Evolutionary conservation across 2,329 filamentous ascomycete genomes (phyloP).

Genomic region (Neonectria faginata): DNA sequence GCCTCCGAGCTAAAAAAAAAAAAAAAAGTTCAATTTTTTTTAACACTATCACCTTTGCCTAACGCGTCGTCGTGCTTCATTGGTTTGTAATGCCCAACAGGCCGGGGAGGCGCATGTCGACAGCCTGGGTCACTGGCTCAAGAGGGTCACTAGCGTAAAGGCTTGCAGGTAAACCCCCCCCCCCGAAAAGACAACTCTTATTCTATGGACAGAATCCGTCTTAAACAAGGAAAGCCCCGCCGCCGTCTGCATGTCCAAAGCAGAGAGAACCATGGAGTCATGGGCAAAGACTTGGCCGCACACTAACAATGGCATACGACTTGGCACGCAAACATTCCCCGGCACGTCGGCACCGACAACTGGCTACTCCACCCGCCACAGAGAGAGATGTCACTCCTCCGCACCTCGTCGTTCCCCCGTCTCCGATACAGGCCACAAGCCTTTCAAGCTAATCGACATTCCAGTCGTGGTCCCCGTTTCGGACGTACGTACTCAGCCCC

Average conservation of each 20-base stretch:
- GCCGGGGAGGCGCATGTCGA: not conserved
- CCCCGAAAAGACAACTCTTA: not conserved
- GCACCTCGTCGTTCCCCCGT: not conserved
- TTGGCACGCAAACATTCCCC: constrained; percentile 14
- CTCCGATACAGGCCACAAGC: not conserved
- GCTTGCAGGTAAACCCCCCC: no score
- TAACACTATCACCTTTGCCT: constrained; percentile 21
- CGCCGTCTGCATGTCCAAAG: not conserved
- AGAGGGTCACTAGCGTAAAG: not conserved
- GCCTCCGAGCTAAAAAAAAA: constrained; percentile 22
- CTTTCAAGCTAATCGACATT: constrained; percentile 51
- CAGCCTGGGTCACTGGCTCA: not conserved
- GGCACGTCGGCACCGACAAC: constrained; percentile 7
- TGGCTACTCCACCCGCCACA: constrained; percentile 12
- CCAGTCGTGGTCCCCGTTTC: constrained; percentile 58
- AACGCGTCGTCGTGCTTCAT: constrained; percentile 8
- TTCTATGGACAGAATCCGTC: constrained; percentile 3
- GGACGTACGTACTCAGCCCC: constrained; percentile 58
- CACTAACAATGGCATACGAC: constrained; percentile 4
- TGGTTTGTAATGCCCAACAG: constrained; percentile 8
- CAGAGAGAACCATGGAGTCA: constrained; percentile 2
- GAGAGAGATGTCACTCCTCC: constrained; percentile 1
- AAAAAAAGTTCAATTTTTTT: no score
- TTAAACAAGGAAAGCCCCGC: constrained; percentile 18
- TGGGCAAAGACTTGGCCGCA: constrained; percentile 6